These are phyloP conservation scores for Vitellaria paradoxa DNA, from an alignment of 179 eudicot species.

Conservation along the genomic window DNA sequence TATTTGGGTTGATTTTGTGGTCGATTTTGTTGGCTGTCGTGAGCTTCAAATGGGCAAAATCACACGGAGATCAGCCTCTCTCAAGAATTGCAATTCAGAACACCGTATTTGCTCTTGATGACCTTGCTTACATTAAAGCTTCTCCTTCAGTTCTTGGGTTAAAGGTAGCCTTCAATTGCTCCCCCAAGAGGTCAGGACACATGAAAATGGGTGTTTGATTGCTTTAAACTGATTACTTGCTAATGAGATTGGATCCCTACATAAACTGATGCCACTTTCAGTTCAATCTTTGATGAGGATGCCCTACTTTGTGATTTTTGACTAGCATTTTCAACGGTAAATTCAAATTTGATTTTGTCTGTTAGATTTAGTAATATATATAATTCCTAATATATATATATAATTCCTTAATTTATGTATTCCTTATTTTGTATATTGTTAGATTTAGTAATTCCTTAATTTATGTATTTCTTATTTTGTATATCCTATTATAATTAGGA, in stretches of 20 bases:
- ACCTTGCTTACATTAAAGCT: conserved; percentile 48
- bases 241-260: neutral
- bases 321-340: too few relatives aligned
- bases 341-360: too few relatives aligned
- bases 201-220: neutral
- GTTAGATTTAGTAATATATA: too few relatives aligned
- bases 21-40: conserved; percentile 22
- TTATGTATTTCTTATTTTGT: too few relatives aligned
- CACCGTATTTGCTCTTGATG: conserved; percentile 39
- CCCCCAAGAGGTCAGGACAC: neutral
- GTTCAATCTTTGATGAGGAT: neutral
- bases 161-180: neutral
- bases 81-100: conserved; percentile 51
- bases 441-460: too few relatives aligned
- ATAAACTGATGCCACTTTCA: neutral
- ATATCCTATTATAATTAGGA: too few relatives aligned
- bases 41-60: conserved; percentile 34
- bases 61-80: conserved; percentile 60
- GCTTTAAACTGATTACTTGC: neutral
- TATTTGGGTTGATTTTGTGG: conserved; percentile 20
- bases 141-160: conserved; percentile 68
- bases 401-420: too few relatives aligned
- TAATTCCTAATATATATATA: too few relatives aligned
- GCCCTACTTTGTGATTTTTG: neutral
- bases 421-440: too few relatives aligned